phyloP scores from a whole-genome alignment of 352 stramenopile genomes.

The Phytophthora citrophthora region DNA sequence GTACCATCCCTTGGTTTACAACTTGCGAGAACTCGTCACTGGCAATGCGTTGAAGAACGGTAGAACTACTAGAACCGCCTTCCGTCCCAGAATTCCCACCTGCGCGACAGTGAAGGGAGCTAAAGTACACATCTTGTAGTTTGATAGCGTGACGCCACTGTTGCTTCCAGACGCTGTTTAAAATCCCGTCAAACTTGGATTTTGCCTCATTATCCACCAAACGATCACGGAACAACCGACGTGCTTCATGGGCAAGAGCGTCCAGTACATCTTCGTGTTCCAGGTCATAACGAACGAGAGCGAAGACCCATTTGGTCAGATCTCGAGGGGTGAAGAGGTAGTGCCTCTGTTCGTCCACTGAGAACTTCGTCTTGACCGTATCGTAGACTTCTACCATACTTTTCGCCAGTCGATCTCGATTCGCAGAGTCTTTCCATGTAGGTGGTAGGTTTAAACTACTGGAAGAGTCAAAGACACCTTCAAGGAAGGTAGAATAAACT shows the following conservation, averaged over 20 bases:
- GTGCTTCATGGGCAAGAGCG: slow-evolving; percentile 90
- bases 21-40: slow-evolving; percentile 88
- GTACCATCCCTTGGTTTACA: slow-evolving; percentile 88
- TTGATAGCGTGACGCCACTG: slow-evolving; percentile 84
- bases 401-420: slow-evolving; percentile 82
- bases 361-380: slow-evolving; percentile 90
- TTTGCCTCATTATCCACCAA: slow-evolving; percentile 85
- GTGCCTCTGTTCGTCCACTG: slow-evolving; percentile 93
- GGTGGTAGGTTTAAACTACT: slow-evolving; percentile 42
- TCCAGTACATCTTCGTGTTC: slow-evolving; percentile 90
- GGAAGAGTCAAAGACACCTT: slow-evolving; percentile 67
- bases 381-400: slow-evolving; percentile 94
- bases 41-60: slow-evolving; percentile 57
- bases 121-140: slow-evolving; percentile 89
- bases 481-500: slow-evolving; percentile 92
- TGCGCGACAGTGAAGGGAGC: slow-evolving; percentile 65
- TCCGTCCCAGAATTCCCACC: slow-evolving; percentile 31
- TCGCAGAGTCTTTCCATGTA: slow-evolving; percentile 60
- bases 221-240: slow-evolving; percentile 90
- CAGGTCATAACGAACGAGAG: slow-evolving; percentile 91
- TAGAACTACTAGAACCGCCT: slow-evolving; percentile 8
- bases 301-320: slow-evolving; percentile 92
- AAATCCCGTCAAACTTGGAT: slow-evolving; percentile 85
- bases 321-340: slow-evolving; percentile 95
- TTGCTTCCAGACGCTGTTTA: slow-evolving; percentile 86